Conservation (phyloP, 2,329 filamentous ascomycete genomes). For the Lasiodiplodia hormozganensis region DNA sequence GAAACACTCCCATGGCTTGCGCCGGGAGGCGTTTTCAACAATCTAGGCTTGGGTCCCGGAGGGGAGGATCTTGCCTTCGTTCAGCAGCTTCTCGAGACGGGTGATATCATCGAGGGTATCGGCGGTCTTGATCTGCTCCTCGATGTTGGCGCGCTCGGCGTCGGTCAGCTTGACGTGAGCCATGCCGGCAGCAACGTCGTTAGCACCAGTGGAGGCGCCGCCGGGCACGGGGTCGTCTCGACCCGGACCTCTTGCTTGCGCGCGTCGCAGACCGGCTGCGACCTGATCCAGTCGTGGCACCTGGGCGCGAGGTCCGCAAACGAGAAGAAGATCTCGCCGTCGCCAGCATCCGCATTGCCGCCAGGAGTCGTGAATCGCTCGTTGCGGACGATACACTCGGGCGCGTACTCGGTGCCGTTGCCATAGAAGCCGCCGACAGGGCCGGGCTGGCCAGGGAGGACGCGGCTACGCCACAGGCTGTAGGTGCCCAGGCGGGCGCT, state of each 20-base stretch:
- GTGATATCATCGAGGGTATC: slow-evolving; percentile 91
- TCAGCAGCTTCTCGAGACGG: slow-evolving; percentile 86
- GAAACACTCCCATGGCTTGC: too few species aligned
- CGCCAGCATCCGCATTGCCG: neutral
- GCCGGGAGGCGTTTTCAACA: too few species aligned
- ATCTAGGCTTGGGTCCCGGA: too few species aligned
- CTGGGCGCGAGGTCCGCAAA: neutral
- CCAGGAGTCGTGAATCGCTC: neutral
- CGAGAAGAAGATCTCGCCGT: neutral
- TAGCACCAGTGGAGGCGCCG: slow-evolving; percentile 51
- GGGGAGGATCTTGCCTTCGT: slow-evolving; percentile 67
- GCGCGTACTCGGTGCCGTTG: neutral
- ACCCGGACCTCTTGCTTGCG: too few species aligned
- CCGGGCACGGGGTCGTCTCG: slow-evolving; percentile 59
- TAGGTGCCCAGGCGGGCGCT: neutral
- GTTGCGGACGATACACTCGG: neutral
- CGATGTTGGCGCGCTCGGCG: slow-evolving; percentile 82
- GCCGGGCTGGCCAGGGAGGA: neutral
- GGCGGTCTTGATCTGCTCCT: slow-evolving; percentile 86
- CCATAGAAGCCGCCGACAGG: neutral
- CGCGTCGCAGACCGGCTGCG: too few species aligned
- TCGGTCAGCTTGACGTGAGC: slow-evolving; percentile 81
- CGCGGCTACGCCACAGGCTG: neutral
- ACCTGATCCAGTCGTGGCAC: neutral
- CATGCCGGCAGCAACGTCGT: slow-evolving; percentile 66